A percentile compares a stretch with the other conserved stretches of the same genome.
Conservation (phyloP, 164 flowering plant genomes). For the Macadamia integrifolia region DNA sequence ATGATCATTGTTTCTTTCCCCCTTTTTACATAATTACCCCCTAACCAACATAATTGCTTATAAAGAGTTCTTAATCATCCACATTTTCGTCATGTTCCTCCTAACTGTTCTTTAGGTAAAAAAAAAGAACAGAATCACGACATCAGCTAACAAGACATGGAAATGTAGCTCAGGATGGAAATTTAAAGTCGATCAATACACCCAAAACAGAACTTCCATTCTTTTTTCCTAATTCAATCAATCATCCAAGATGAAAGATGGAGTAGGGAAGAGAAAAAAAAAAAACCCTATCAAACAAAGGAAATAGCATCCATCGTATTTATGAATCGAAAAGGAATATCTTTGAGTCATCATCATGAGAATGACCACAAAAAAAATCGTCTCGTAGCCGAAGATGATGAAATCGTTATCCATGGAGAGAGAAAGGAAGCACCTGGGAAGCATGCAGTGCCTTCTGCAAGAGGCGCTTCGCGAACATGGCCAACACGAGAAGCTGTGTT, state of each 20-base stretch:
- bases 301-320: neutral
- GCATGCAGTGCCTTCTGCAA: slow-evolving; percentile 50
- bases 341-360: neutral
- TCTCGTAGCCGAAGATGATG: neutral
- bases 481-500: slow-evolving; percentile 5
- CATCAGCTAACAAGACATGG: neutral
- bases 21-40: neutral
- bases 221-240: neutral
- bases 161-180: neutral
- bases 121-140: too few relatives aligned
- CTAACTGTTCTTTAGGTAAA: neutral
- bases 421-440: slow-evolving; percentile 21
- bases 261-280: neutral
- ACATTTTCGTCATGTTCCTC: neutral
- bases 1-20: too few relatives aligned
- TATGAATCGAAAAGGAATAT: neutral
- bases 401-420: neutral
- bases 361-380: neutral
- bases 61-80: neutral
- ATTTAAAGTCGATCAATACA: neutral
- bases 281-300: neutral
- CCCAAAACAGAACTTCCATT: neutral
- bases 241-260: neutral
- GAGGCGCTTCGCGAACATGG: slow-evolving; percentile 67
- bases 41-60: neutral